Conservation (phyloP, 495 filamentous ascomycete genomes). For the Massariosphaeria phaeospora region DNA sequence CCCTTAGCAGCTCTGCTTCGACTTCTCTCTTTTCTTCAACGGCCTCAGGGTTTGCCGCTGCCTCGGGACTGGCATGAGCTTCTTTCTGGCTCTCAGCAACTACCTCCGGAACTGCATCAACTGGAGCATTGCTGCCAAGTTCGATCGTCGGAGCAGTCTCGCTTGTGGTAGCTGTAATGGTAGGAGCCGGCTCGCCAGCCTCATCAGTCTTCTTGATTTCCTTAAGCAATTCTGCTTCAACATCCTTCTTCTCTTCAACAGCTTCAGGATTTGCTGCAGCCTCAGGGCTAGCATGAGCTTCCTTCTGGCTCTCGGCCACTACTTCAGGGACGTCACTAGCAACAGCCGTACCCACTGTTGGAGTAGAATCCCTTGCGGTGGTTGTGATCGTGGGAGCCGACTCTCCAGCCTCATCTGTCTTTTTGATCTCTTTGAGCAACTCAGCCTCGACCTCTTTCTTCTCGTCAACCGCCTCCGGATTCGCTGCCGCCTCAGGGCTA, state of each 20-base stretch:
- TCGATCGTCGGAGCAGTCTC: slow-evolving; percentile 19
- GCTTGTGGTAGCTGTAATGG: slow-evolving; percentile 1
- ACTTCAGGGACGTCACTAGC: slow-evolving; percentile 55
- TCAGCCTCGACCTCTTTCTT: slow-evolving; percentile 28
- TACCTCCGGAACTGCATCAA: slow-evolving; percentile 54
- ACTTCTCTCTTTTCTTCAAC: slow-evolving; percentile 74
- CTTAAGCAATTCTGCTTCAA: slow-evolving; percentile 48
- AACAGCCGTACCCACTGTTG: slow-evolving; percentile 2
- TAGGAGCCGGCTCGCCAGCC: slow-evolving; percentile 38
- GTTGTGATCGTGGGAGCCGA: slow-evolving; percentile 29
- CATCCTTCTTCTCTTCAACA: slow-evolving; percentile 73
- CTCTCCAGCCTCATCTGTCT: slow-evolving; percentile 24
- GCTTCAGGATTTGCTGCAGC: slow-evolving; percentile 54
- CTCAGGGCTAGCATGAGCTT: slow-evolving; percentile 55
- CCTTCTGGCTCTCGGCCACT: slow-evolving; percentile 62
- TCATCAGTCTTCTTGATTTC: slow-evolving; percentile 28
- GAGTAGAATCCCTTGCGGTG: not conserved
- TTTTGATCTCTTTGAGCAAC: slow-evolving; percentile 27
- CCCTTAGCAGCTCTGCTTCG: slow-evolving; percentile 44
- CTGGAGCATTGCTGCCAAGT: slow-evolving; percentile 26
- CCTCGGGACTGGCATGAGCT: slow-evolving; percentile 56
- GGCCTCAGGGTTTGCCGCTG: slow-evolving; percentile 53
- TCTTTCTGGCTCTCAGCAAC: slow-evolving; percentile 64
- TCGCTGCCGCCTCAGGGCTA: slow-evolving; percentile 22
- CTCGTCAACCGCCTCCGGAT: slow-evolving; percentile 27